Base-by-base conservation (phyloP, 2,329 filamentous ascomycete genomes). In the Xylariaceae sp. region DNA sequence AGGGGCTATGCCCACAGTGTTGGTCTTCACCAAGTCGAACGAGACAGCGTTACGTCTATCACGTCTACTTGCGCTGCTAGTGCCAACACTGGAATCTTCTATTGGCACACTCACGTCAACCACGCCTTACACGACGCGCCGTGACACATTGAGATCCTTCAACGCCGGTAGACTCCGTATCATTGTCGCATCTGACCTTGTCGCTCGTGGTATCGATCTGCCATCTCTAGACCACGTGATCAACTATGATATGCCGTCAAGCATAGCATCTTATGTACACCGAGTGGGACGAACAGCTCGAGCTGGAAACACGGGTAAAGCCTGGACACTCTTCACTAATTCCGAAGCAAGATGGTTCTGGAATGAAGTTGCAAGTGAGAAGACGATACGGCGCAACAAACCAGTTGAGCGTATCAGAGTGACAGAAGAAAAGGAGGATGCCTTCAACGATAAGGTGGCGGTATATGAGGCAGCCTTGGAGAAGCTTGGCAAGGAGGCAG, bases 11-110 rank as follows among this genome's bases (percentile, higher is more conserved):
- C 66, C 78, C 35, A 77, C 76, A 2, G 84, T 88, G 9, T 80
- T 97, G 42, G 86, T 97, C 65, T 97, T 97, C 72, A 92, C 92
- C 51, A 91, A 91, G 68, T 95, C 90, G 59, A 96, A 93, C 71
- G 92, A 96, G 72, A 85, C 88, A 15, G 90, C 93, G 1, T 82
- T 89, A n/a, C 88, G 94, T 60, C 82, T 97, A n/a, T 86, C 89
- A 1, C 88, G 90, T 17, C 84, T 97, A 0, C 79, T 97, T 9
- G 76, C 79, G 1, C 77, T 92, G 1, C 78, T 96, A 18, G 79
- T 84, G 15, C 85, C 87, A 0, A 72, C 78, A 0, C 76, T 88
- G 39, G 76, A 81, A 2, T 69, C 77, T 1, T 76, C 81, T 48
- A 82, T 90, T 56, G 85, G 85, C 60, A 90, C 87, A 0, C 82